Percentiles rank a stretch among this genome's conserved stretches.
These are phyloP conservation scores for Royoungia palumana DNA, from an alignment of 768 basidiomycete species.

Conservation along the genomic window DNA sequence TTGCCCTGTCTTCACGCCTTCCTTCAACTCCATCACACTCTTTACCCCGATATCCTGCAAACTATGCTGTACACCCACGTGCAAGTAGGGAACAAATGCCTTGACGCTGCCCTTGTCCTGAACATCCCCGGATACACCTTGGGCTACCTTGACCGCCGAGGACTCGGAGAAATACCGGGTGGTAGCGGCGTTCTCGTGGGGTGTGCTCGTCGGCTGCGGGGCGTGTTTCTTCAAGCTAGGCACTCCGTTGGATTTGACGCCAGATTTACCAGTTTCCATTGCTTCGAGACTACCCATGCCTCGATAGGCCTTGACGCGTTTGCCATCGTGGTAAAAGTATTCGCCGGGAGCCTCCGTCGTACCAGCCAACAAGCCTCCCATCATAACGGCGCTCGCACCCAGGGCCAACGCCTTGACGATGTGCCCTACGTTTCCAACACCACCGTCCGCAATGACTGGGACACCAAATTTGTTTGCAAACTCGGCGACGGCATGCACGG, in stretches of 20 bases:
- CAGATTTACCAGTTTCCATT: constrained; percentile 71
- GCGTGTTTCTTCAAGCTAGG: constrained; percentile 45
- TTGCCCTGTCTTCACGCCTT: constrained; percentile 57
- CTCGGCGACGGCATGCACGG: constrained; percentile 96
- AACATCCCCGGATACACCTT: constrained; percentile 94
- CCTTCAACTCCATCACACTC: constrained; percentile 62
- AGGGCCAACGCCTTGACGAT: constrained; percentile 95
- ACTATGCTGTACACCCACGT: constrained; percentile 86
- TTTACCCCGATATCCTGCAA: constrained; percentile 88
- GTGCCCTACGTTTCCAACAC: constrained; percentile 93
- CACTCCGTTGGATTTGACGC: constrained; percentile 21
- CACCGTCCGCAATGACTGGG: constrained; percentile 96
- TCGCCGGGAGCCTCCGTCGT: constrained; percentile 97
- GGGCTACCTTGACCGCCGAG: constrained; percentile 92
- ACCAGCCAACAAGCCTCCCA: constrained; percentile 94
- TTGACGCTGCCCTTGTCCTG: constrained; percentile 95
- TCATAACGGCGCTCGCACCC: constrained; percentile 97
- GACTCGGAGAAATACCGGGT: constrained; percentile 58
- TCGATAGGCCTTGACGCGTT: constrained; percentile 97
- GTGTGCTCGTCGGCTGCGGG: constrained; percentile 42
- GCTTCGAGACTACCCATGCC: constrained; percentile 98
- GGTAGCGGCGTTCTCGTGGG: constrained; percentile 90
- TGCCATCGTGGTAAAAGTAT: constrained; percentile 99
- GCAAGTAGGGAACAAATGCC: constrained; percentile 85
- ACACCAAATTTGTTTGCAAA: constrained; percentile 92